A percentile compares a stretch with the other conserved stretches of the same genome.
These are phyloP conservation scores for Fusarium nurragi DNA, from an alignment of 2,329 filamentous ascomycete species.

Conservation along the genomic window DNA sequence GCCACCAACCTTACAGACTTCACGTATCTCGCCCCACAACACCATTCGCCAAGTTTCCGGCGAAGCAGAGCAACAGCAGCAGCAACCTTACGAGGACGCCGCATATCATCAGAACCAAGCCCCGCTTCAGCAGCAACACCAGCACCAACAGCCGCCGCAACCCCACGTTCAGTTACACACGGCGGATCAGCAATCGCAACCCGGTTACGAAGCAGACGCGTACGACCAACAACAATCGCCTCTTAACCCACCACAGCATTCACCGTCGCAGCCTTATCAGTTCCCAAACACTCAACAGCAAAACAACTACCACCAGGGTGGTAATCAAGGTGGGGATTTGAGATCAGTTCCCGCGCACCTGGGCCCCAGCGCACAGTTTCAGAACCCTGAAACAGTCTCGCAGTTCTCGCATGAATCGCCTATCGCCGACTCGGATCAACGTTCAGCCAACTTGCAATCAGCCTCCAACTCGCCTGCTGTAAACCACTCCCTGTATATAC, in stretches of 20 bases:
- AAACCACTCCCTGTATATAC: slow-evolving; percentile 51
- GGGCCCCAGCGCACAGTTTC: slow-evolving; percentile 45
- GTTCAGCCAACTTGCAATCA: slow-evolving; percentile 54
- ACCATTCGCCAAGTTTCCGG: slow-evolving; percentile 60
- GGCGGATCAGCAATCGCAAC: slow-evolving; percentile 48
- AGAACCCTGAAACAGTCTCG: slow-evolving; percentile 68
- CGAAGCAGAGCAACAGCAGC: slow-evolving; percentile 55
- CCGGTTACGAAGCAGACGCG: slow-evolving; percentile 48
- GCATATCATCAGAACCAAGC: slow-evolving; percentile 53
- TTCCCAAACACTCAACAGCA: slow-evolving; percentile 50
- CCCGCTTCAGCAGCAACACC: slow-evolving; percentile 40
- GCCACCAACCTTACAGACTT: slow-evolving; percentile 53
- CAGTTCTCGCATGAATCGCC: slow-evolving; percentile 71
- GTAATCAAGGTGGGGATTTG: slow-evolving; percentile 49
- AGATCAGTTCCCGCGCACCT: slow-evolving; percentile 51
- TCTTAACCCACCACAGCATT: slow-evolving; percentile 33
- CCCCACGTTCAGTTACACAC: slow-evolving; percentile 32
- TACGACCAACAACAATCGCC: slow-evolving; percentile 51
- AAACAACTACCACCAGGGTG: slow-evolving; percentile 38
- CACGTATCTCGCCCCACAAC: slow-evolving; percentile 49
- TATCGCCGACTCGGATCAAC: slow-evolving; percentile 59
- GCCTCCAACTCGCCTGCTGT: slow-evolving; percentile 56
- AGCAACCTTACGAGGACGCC: slow-evolving; percentile 56
- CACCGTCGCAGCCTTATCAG: slow-evolving; percentile 33
- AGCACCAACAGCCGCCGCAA: slow-evolving; percentile 24